Evolutionary conservation across 2,329 filamentous ascomycete genomes (phyloP).

Genomic region (Cercospora sesami): DNA sequence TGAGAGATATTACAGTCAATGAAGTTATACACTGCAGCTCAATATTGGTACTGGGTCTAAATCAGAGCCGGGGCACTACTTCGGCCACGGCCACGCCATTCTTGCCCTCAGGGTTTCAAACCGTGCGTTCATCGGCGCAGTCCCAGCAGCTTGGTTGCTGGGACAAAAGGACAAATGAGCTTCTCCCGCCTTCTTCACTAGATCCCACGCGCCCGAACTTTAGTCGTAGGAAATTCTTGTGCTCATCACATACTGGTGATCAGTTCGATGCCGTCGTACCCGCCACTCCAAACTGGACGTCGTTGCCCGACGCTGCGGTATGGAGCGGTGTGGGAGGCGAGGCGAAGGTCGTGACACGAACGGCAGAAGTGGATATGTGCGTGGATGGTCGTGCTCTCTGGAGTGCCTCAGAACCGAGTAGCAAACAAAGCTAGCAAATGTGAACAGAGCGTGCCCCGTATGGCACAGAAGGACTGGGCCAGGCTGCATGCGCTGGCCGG

Average conservation of each 20-base stretch:
- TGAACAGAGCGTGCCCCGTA: neutral
- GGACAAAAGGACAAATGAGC: constrained; percentile 15
- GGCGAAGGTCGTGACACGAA: constrained; percentile 3
- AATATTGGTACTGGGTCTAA: neutral
- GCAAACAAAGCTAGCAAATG: constrained; percentile 13
- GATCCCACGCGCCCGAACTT: constrained; percentile 5
- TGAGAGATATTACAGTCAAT: neutral
- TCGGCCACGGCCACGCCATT: constrained; percentile 2
- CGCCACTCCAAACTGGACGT: neutral
- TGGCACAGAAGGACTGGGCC: neutral
- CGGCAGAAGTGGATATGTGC: neutral
- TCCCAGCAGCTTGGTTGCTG: constrained; percentile 13
- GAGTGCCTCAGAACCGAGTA: constrained; percentile 6
- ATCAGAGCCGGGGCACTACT: neutral
- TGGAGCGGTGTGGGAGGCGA: constrained; percentile 16
- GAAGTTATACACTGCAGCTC: neutral
- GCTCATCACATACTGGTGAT: neutral
- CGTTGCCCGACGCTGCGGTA: neutral
- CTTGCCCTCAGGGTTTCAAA: neutral
- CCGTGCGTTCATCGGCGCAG: constrained; percentile 2
- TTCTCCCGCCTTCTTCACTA: neutral
- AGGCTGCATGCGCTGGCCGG: neutral
- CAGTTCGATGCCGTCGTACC: neutral
- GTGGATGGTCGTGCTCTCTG: neutral
- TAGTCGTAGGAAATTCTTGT: neutral